phyloP scores from a whole-genome alignment of 805 yeast genomes.

The Metschnikowia reukaufii region DNA sequence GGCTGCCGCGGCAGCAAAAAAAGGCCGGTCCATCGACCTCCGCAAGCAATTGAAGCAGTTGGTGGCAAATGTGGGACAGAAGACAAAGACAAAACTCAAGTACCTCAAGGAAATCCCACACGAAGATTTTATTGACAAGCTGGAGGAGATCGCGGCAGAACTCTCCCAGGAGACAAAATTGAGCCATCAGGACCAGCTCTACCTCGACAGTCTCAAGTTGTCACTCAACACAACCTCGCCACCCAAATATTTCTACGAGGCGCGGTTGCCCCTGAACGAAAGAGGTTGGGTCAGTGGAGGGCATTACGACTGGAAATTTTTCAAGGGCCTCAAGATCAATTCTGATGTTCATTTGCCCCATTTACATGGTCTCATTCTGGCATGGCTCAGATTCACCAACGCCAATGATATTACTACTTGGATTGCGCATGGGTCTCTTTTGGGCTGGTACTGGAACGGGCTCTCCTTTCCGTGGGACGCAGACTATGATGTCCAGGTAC shows the following conservation, averaged over 20 bases:
- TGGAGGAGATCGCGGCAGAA: slow-evolving; percentile 20
- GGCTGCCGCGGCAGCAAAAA: slow-evolving; percentile 7
- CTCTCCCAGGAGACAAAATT: slow-evolving; percentile 10
- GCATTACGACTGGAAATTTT: slow-evolving; percentile 32
- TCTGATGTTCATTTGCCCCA: slow-evolving; percentile 18
- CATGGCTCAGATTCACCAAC: slow-evolving; percentile 28
- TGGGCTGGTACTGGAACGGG: slow-evolving; percentile 33
- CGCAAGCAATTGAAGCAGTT: slow-evolving; percentile 22
- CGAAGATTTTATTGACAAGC: slow-evolving; percentile 28
- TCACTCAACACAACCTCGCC: slow-evolving; percentile 15
- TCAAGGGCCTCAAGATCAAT: slow-evolving; percentile 21
- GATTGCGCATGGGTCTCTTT: slow-evolving; percentile 30
- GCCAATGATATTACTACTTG: slow-evolving; percentile 26
- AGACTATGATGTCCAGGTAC: slow-evolving; percentile 31
- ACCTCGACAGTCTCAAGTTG: slow-evolving; percentile 15
- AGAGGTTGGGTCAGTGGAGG: slow-evolving; percentile 20
- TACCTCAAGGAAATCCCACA: slow-evolving; percentile 26
- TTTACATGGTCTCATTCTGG: slow-evolving; percentile 25
- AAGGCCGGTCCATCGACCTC: neutral
- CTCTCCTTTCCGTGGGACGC: slow-evolving; percentile 31
- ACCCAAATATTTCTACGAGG: slow-evolving; percentile 45
- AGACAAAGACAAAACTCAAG: slow-evolving; percentile 19
- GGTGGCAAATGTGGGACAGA: slow-evolving; percentile 11
- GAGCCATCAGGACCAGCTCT: slow-evolving; percentile 12
- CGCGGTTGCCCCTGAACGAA: slow-evolving; percentile 22